phyloP scores from a whole-genome alignment of 202 grass and related monocot genomes.

The Saccharum hybrid region DNA sequence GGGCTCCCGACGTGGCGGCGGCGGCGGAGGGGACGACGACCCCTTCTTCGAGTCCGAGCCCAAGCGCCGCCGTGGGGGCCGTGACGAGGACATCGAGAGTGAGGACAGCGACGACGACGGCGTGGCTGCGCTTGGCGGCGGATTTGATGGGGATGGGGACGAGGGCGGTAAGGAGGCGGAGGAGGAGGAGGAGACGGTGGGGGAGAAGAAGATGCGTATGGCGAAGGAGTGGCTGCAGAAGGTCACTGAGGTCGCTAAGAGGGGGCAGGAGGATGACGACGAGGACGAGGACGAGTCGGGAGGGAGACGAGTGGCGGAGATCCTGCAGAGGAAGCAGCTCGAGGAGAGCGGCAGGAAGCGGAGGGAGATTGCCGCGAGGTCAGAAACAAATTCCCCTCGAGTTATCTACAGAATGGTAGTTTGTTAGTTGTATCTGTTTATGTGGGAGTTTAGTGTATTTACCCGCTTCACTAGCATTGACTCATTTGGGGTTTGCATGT shows the following conservation, averaged over 20 bases:
- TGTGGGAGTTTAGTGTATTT: too few relatives aligned
- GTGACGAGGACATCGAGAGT: conserved; percentile 68
- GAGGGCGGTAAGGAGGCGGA: conserved; percentile 30
- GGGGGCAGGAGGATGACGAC: conserved; percentile 53
- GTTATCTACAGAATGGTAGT: neutral
- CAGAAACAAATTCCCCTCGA: neutral
- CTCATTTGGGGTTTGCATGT: too few relatives aligned
- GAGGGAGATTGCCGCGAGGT: conserved; percentile 69
- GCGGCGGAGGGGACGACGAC: conserved; percentile 45
- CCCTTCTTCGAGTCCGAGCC: conserved; percentile 81
- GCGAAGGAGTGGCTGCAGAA: conserved; percentile 69
- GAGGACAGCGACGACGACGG: conserved; percentile 64
- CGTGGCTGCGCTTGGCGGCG: conserved; percentile 4
- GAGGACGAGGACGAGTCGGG: conserved; percentile 36
- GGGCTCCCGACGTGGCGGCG: conserved; percentile 20
- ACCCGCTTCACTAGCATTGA: too few relatives aligned
- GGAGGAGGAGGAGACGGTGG: conserved; percentile 64
- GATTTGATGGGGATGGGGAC: conserved; percentile 41
- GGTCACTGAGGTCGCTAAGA: conserved; percentile 54
- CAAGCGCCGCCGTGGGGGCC: conserved; percentile 48
- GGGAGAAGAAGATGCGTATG: conserved; percentile 80
- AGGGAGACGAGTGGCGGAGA: conserved; percentile 62
- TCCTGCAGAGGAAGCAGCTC: conserved; percentile 75
- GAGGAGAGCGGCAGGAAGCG: conserved; percentile 73
- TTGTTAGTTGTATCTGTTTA: too few relatives aligned